A percentile compares a stretch with the other conserved stretches of the same genome.
Conservation (phyloP, 2,329 filamentous ascomycete genomes). For the Fusarium sp. region DNA sequence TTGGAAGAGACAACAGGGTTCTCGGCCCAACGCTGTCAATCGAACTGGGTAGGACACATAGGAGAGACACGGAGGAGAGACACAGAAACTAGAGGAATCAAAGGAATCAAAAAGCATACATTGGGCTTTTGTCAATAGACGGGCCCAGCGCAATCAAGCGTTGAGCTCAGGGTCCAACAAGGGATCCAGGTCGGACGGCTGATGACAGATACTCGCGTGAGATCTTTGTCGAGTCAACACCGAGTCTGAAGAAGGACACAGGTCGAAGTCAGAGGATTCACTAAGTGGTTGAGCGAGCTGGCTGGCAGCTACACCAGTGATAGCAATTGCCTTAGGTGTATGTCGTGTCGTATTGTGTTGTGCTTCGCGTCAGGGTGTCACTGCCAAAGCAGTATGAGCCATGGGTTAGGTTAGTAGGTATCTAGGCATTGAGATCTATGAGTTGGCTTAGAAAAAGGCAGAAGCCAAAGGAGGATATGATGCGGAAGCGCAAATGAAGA, state of each 20-base stretch:
- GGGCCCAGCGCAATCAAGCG: neutral
- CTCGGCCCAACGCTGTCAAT: neutral
- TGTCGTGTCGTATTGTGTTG: neutral
- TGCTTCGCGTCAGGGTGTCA: constrained; percentile 10
- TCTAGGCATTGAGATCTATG: neutral
- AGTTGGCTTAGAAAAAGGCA: neutral
- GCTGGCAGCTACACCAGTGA: neutral
- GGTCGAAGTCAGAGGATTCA: neutral
- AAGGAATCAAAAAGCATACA: constrained; percentile 18
- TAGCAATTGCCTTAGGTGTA: neutral
- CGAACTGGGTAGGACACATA: neutral
- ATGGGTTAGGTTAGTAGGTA: neutral
- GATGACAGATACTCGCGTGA: constrained; percentile 13
- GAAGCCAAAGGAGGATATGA: constrained; percentile 15
- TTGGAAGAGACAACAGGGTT: neutral
- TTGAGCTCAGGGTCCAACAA: constrained; percentile 13
- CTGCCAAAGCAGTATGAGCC: constrained; percentile 1
- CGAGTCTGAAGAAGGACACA: neutral
- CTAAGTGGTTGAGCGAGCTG: neutral
- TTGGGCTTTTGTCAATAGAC: neutral
- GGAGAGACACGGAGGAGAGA: neutral
- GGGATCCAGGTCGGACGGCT: constrained; percentile 13
- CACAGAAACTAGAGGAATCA: neutral
- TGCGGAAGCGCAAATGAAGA: constrained; percentile 2
- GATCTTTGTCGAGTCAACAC: constrained; percentile 1